These are phyloP conservation scores for Vitis cinerea DNA, from an alignment of 164 flowering plant genomes.

Conservation along the genomic window DNA sequence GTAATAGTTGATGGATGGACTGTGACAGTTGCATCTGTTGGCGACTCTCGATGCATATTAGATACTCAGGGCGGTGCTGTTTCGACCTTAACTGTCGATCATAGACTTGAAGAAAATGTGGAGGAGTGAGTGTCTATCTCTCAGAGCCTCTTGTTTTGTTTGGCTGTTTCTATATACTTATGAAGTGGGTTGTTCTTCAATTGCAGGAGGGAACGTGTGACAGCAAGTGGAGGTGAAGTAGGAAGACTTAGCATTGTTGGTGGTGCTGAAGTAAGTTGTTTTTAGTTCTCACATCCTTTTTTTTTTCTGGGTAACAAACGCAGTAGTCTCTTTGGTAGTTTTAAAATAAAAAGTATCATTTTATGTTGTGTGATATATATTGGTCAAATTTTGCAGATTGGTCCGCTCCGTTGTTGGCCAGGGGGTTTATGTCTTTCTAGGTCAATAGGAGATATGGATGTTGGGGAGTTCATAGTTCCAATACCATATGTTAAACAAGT, in stretches of 20 bases:
- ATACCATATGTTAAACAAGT: conserved; percentile 92
- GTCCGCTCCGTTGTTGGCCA: conserved; percentile 95
- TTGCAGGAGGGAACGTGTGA: conserved; percentile 82
- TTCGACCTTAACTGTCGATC: conserved; percentile 77
- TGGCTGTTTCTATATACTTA: not conserved
- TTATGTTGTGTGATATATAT: not conserved
- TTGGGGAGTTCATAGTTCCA: conserved; percentile 88
- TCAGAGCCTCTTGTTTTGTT: not conserved
- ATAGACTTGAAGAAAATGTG: conserved; percentile 85
- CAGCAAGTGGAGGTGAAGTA: conserved; percentile 96
- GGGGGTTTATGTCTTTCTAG: conserved; percentile 95
- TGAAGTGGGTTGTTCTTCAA: conserved; percentile 14
- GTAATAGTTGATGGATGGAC: conserved; percentile 92
- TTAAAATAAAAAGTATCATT: not conserved
- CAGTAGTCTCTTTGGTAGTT: not conserved
- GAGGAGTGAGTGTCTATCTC: conserved; percentile 64
- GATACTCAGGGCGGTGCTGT: conserved; percentile 76
- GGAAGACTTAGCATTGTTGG: conserved; percentile 84
- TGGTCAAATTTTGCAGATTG: conserved; percentile 46
- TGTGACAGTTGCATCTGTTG: conserved; percentile 92
- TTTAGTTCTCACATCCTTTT: not conserved
- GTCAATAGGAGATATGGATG: conserved; percentile 93
- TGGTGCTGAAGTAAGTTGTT: conserved; percentile 59
- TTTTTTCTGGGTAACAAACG: not conserved
- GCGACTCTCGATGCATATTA: conserved; percentile 87